Evolutionary conservation across 1,284 basidiomycete genomes (phyloP).

Genomic region (Kwoniella shivajii): DNA sequence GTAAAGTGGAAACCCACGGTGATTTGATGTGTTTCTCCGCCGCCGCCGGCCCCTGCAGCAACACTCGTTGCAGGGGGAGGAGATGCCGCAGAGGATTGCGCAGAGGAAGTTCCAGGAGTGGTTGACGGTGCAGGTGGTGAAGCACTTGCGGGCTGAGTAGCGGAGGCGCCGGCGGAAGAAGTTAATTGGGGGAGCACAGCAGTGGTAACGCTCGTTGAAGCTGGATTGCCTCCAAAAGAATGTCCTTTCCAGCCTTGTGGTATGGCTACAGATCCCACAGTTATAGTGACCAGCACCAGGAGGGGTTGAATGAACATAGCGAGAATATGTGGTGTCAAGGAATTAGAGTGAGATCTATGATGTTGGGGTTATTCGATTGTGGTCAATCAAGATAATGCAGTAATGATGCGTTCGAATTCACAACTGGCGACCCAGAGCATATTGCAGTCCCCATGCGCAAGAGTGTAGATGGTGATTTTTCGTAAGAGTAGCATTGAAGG

Average conservation of each 20-base stretch:
- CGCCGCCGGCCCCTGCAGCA: neutral
- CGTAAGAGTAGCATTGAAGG: too few relatives aligned
- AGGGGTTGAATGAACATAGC: too few relatives aligned
- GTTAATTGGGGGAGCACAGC: neutral
- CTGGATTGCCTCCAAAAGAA: too few relatives aligned
- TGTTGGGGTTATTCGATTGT: too few relatives aligned
- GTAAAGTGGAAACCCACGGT: neutral
- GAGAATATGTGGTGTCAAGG: neutral
- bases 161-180: neutral
- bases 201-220: neutral
- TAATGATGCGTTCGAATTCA: too few relatives aligned
- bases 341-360: neutral
- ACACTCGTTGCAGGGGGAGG: neutral
- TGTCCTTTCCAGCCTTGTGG: too few relatives aligned
- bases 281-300: too few relatives aligned
- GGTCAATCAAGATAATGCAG: too few relatives aligned
- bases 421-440: too few relatives aligned
- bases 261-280: too few relatives aligned
- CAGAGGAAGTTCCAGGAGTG: neutral
- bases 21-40: neutral
- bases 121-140: neutral
- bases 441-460: too few relatives aligned
- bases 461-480: too few relatives aligned
- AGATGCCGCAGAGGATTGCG: neutral
- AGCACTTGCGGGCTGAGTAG: neutral